Percentiles rank a stretch among this genome's conserved stretches.
Conservation (phyloP, 2,329 filamentous ascomycete genomes). For the Colletotrichum sp. region DNA sequence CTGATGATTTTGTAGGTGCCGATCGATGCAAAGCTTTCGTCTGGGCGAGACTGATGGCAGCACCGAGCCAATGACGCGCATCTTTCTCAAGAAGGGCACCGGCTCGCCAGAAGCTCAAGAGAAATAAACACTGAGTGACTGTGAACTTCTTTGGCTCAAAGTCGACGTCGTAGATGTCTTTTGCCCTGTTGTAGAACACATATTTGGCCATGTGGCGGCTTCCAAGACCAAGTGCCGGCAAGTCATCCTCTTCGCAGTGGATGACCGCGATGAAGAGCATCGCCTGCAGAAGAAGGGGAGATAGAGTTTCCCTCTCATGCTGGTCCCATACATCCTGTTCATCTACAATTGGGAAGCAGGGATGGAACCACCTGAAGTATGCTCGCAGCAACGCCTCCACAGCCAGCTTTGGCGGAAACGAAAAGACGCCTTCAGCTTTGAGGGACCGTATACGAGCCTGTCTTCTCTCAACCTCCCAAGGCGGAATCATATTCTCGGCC, state of each 20-base stretch:
- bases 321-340: background rate
- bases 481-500: background rate
- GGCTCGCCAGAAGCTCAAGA: conserved; percentile 40
- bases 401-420: background rate
- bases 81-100: conserved; percentile 51
- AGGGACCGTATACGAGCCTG: background rate
- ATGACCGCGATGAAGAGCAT: background rate
- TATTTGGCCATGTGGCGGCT: background rate
- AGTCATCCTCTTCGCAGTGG: background rate
- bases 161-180: background rate
- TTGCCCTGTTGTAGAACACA: background rate
- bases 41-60: conserved; percentile 56
- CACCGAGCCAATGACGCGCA: conserved; percentile 53
- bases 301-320: accelerated
- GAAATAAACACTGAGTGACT: background rate
- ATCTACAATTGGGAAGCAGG: background rate
- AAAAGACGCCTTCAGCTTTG: background rate
- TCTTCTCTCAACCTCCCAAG: background rate
- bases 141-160: background rate
- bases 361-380: background rate
- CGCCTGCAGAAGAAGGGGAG: background rate
- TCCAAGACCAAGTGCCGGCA: background rate
- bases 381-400: background rate
- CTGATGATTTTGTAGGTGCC: conserved; percentile 7
- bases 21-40: conserved; percentile 48